Base-by-base conservation (phyloP, 176 grass and related monocot species). In the Hordeum marinum region DNA sequence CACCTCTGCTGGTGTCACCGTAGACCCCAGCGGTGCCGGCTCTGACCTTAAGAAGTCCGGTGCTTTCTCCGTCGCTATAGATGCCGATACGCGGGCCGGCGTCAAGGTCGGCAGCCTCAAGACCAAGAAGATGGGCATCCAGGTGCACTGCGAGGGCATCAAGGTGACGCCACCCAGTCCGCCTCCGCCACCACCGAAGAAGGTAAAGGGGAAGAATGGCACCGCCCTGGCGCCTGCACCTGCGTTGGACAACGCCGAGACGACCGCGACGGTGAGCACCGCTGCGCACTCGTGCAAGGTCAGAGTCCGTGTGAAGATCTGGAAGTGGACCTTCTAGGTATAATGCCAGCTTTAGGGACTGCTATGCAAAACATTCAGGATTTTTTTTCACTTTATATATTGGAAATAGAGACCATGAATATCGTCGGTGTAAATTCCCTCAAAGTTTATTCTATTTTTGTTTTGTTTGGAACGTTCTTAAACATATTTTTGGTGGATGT, bases 251-350 rank as follows among this genome's bases (percentile, higher is more conserved):
- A 8, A 9, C 10, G 80, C 73, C n/a, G 87, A 81, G 61, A 8
- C 48, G 11, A 29, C 40, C 40, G 11, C 80, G 40, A 75, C 78
- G 12, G 71, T 80, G 41, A 76, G 79, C 58, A 68, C 85, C 37
- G 42, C 82, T 41, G 68, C 89, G 58, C 84, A 87, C 55, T 29
- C 83, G 27, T 99, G 96, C 80, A 68, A 86, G 65, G 96, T 99
- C 86, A 94, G 91, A 62, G 85, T 96, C 82, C 90, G 93, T 32
- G 77, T 96, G 71, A 99, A 99, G 93, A 94, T 99, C 96, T 95
- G 96, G 93, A 96, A 84, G 88, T 99, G 93, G 93, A 92, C 91
- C 63, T 89, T 99, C 90, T 94, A 89, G 74, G 24, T 11, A 77
- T 3, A 65, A 62, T 40, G 26, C 20, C 69, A 63, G 54, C 12